Evolutionary conservation across 352 stramenopile genomes (phyloP).

Genomic region (Phytopythium delawarense): DNA sequence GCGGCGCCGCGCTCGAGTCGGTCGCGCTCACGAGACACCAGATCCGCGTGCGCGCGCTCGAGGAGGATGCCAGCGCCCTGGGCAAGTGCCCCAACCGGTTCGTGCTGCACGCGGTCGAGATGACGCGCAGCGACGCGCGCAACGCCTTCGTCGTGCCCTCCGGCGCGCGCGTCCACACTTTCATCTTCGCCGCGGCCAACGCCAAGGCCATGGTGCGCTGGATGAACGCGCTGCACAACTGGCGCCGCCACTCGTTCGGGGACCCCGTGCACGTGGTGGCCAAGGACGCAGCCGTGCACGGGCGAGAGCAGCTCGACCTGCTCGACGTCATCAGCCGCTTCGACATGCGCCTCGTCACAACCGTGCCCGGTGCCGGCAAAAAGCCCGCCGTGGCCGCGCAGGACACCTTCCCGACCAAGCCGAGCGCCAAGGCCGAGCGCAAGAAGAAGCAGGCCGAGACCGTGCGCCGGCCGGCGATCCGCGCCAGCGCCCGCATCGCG

Average conservation of each 20-base stretch:
- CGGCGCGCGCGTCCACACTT: slow-evolving; percentile 26
- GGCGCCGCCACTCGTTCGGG: slow-evolving; percentile 59
- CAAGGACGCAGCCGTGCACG: slow-evolving; percentile 8
- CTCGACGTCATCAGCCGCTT: slow-evolving; percentile 33
- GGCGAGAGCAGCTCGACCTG: slow-evolving; percentile 10
- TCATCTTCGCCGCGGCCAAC: slow-evolving; percentile 48
- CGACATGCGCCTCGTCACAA: slow-evolving; percentile 37
- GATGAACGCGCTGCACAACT: slow-evolving; percentile 71
- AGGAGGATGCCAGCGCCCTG: slow-evolving; percentile 27
- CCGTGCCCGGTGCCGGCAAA: neutral
- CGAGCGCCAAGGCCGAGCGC: slow-evolving; percentile 8
- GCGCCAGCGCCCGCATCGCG: slow-evolving; percentile 17
- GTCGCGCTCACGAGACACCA: slow-evolving; percentile 63
- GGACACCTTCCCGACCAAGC: slow-evolving; percentile 5
- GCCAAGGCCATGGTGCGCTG: slow-evolving; percentile 57
- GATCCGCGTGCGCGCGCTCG: slow-evolving; percentile 47
- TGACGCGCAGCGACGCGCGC: slow-evolving; percentile 47
- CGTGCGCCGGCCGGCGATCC: slow-evolving; percentile 7
- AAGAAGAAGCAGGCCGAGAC: slow-evolving; percentile 13
- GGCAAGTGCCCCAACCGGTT: slow-evolving; percentile 68
- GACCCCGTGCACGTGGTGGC: slow-evolving; percentile 22
- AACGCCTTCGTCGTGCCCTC: slow-evolving; percentile 31
- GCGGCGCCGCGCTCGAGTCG: slow-evolving; percentile 29
- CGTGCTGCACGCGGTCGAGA: slow-evolving; percentile 37
- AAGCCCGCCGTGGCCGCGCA: slow-evolving; percentile 9